Evolutionary conservation across 2,329 filamentous ascomycete genomes (phyloP), one percentile per base, ranked within the genome.

Genomic region (Aspergillus glaucus): DNA sequence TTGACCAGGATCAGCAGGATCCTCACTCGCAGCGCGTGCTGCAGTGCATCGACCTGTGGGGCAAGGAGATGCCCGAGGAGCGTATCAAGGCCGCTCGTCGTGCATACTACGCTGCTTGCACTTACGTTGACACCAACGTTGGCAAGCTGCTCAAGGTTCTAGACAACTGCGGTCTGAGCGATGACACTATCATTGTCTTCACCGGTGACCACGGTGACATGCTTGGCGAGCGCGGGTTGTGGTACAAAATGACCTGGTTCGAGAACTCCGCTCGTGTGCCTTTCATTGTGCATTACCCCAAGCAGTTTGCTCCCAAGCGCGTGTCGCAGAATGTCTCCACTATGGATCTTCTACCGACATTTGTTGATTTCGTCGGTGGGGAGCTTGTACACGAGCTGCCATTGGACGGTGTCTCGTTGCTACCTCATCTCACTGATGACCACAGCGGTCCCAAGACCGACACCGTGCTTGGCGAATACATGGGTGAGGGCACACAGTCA

Each of bases 221-320:
- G 91, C 80, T 96, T 6, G 91, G 91, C 50, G 91, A 96, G 75
- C 84, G 89, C 46, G 87, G 87, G 5, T 75, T 96, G 43, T 96
- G 91, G 91, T 81, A 95, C 77, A 96, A 96, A 79, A 96, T 96
- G 91, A 89, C 83, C 64, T 96, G 93, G 79, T 95, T 90, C 62
- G 91, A 96, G 77, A 85, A 85, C 37, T 95, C 89, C 10, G 88
- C 89, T 42, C 86, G 91, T 24, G 91, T 96, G 19, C 91, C 91
- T 1, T 84, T 96, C 65, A 77, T 96, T 55, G 79, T 95, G 65
- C 85, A 89, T 68, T 83, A 91, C 61, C 91, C 91, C 22, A 77
- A 83, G 60, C 79, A 78, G 52, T 95, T 92, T 68, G 66, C 77
- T 12, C 84, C 90, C 28, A 88, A 84, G 73, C 85, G 83, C 30